Evolutionary conservation across 208 protist genomes (phyloP).

Genomic region (Acanthamoeba triangularis): DNA sequence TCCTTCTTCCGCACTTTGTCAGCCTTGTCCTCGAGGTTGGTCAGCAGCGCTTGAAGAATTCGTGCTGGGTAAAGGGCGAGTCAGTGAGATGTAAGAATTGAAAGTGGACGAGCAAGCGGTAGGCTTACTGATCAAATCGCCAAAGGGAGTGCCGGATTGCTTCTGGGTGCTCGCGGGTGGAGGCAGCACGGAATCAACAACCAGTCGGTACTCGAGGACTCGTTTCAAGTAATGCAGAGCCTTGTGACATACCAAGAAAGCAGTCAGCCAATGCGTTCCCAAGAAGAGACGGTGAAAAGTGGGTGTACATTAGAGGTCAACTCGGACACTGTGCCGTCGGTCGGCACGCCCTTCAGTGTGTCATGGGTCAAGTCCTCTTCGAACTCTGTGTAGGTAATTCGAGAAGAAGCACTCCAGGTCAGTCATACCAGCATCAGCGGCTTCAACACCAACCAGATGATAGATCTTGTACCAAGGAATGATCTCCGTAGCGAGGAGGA

Average conservation of each 20-base stretch:
- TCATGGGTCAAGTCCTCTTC: constrained; percentile 69
- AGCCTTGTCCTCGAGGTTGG: constrained; percentile 67
- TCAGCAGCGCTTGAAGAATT: constrained; percentile 26
- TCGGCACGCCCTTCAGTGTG: constrained; percentile 4
- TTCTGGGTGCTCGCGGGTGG: background rate
- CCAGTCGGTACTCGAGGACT: constrained; percentile 6
- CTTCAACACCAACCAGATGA: background rate
- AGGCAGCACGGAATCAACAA: constrained; percentile 53
- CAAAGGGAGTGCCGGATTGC: background rate
- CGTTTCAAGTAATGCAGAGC: constrained; percentile 59
- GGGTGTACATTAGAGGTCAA: background rate
- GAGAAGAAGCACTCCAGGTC: background rate
- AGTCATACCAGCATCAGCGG: no score
- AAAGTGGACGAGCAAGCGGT: no score
- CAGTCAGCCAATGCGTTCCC: no score
- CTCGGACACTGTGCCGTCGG: constrained; percentile 67
- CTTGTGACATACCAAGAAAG: constrained; percentile 1
- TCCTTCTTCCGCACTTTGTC: constrained; percentile 62
- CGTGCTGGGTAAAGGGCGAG: background rate
- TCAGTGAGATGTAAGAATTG: no score
- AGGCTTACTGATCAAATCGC: constrained; percentile 45
- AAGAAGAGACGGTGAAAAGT: no score
- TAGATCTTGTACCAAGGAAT: background rate
- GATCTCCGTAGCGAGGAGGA: constrained; percentile 26
- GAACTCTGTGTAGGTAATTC: background rate